A percentile compares a stretch with the other conserved stretches of the same genome.
These are phyloP conservation scores for Phytophthora multivora DNA, from an alignment of 352 stramenopile genomes.

Conservation along the genomic window DNA sequence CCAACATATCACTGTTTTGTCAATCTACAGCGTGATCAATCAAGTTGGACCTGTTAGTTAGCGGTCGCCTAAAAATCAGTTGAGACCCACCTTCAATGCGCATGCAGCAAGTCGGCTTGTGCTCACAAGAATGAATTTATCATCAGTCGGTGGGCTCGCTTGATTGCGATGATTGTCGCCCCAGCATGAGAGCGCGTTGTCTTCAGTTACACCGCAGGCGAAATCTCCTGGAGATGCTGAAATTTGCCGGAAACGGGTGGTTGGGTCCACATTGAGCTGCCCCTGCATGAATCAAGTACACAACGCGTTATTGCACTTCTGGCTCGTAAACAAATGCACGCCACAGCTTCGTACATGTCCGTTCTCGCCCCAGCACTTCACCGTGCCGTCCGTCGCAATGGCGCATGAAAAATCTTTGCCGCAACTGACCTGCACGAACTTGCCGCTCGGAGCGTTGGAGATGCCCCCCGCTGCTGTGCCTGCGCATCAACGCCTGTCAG, in stretches of 20 bases:
- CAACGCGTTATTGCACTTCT: not conserved
- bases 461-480: constrained; percentile 41
- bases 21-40: constrained; percentile 33
- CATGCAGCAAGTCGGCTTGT: constrained; percentile 70
- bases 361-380: constrained; percentile 76
- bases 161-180: constrained; percentile 77
- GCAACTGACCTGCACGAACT: constrained; percentile 81
- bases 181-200: constrained; percentile 68
- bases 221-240: constrained; percentile 69
- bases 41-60: constrained; percentile 9
- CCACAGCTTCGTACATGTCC: constrained; percentile 35
- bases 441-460: constrained; percentile 43
- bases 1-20: constrained; percentile 70
- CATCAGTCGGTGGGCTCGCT: constrained; percentile 41
- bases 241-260: constrained; percentile 61
- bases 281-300: constrained; percentile 34
- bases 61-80: not conserved
- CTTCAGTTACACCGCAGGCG: constrained; percentile 61
- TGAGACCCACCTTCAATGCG: constrained; percentile 47
- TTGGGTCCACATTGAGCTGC: constrained; percentile 47
- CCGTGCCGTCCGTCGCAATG: constrained; percentile 50
- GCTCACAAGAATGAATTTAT: constrained; percentile 70
- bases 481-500: constrained; percentile 14
- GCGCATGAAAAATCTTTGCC: constrained; percentile 73
- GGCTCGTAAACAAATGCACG: constrained; percentile 1